phyloP scores from a whole-genome alignment of 768 basidiomycete genomes.

The Leccinum truebloodii region DNA sequence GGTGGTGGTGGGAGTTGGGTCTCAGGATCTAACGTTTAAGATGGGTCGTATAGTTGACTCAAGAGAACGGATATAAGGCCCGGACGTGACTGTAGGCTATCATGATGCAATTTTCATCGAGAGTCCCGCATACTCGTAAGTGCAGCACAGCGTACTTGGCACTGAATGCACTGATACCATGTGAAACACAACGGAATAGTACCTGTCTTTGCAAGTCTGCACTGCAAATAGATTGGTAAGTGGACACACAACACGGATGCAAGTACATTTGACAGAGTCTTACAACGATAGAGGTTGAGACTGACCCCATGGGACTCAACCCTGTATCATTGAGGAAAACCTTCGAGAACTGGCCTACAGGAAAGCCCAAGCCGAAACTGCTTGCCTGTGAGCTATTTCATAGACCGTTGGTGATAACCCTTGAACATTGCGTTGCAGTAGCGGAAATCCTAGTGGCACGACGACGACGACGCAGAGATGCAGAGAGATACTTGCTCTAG shows the following conservation, averaged over 20 bases:
- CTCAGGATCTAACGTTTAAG: slow-evolving; percentile 84
- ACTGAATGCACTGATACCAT: not conserved
- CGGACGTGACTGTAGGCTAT: slow-evolving; percentile 48
- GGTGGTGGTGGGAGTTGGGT: slow-evolving; percentile 69
- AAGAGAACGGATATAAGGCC: not conserved
- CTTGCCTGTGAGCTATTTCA: slow-evolving; percentile 52
- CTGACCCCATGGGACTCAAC: slow-evolving; percentile 65
- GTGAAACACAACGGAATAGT: slow-evolving; percentile 50
- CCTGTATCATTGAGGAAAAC: slow-evolving; percentile 55
- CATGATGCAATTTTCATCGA: slow-evolving; percentile 66
- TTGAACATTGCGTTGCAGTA: slow-evolving; percentile 39
- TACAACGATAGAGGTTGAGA: slow-evolving; percentile 57
- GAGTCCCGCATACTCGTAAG: slow-evolving; percentile 65
- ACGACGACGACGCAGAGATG: slow-evolving; percentile 67
- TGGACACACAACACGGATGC: slow-evolving; percentile 8
- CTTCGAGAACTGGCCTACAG: slow-evolving; percentile 66
- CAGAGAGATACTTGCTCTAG: slow-evolving; percentile 62
- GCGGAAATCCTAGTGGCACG: slow-evolving; percentile 74
- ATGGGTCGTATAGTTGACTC: slow-evolving; percentile 25
- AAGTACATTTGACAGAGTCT: slow-evolving; percentile 27
- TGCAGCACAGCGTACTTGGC: not conserved
- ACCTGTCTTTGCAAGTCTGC: slow-evolving; percentile 53
- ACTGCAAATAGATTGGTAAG: slow-evolving; percentile 54
- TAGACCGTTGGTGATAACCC: not conserved
- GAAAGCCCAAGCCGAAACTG: slow-evolving; percentile 66